phyloP scores from a whole-genome alignment of 2,329 filamentous ascomycete genomes.

The Alternaria ventricosa region DNA sequence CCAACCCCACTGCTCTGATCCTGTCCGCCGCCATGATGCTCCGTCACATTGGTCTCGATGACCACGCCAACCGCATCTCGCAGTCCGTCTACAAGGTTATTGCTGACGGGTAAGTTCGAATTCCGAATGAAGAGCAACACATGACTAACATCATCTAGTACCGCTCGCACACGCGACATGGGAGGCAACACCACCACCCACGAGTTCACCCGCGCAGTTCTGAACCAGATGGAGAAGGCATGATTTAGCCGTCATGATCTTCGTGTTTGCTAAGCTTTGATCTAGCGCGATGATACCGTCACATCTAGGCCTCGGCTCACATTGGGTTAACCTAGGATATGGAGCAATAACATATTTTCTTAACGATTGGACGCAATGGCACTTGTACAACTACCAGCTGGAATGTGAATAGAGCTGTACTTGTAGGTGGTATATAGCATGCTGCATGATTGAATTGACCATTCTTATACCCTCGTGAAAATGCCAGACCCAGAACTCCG shows the following conservation, averaged over 20 bases:
- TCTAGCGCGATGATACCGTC: conserved; percentile 20
- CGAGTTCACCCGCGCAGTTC: conserved; percentile 92
- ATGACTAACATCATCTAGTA: conserved; percentile 60
- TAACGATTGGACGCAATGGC: conserved; percentile 32
- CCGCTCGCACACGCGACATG: conserved; percentile 93
- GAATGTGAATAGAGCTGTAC: conserved; percentile 49
- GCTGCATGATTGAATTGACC: conserved; percentile 46
- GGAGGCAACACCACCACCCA: conserved; percentile 87
- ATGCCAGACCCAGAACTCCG: conserved; percentile 37
- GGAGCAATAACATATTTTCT: conserved; percentile 18
- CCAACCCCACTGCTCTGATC: conserved; percentile 95
- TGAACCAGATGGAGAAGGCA: conserved; percentile 86
- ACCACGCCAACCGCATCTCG: conserved; percentile 98
- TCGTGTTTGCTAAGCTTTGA: conserved; percentile 20
- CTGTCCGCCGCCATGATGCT: conserved; percentile 97
- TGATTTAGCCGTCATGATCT: conserved; percentile 20
- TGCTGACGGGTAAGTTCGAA: conserved; percentile 76
- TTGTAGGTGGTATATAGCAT: conserved; percentile 51
- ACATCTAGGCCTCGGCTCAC: conserved; percentile 9
- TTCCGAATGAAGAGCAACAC: not conserved
- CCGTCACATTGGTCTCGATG: conserved; percentile 94
- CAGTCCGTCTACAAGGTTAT: conserved; percentile 85
- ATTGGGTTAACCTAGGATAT: conserved; percentile 11
- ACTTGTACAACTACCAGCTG: conserved; percentile 43
- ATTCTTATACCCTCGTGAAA: conserved; percentile 35